Evolutionary conservation across 73 alveolate genomes (phyloP), one percentile per base, ranked within the genome.

Genomic region (Uronychia setigera): DNA sequence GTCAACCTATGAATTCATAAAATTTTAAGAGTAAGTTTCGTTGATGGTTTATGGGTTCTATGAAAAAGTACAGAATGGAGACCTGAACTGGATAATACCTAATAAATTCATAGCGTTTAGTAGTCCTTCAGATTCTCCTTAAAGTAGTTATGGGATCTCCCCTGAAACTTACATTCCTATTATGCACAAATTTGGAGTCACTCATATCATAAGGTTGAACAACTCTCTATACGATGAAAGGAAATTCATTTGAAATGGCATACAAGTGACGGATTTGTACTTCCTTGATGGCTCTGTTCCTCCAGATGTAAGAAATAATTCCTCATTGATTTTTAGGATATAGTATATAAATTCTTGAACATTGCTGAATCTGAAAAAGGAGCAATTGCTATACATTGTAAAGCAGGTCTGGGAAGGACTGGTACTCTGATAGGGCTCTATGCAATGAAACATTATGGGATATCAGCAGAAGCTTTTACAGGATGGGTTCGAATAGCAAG

Each of bases 61-160:
- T 85, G 99, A 93, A 77, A 96, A 95, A 80, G 99, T 96, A 28
- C 98, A 95, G 74, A 95, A 96, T 85, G 98, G 99, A 26, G 99
- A 97, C 88, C 78, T 96, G 77, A 97, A 97, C 87, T 97, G 99
- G 98, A 92, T 94, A 58, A 87, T 89, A 5, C 98, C 98, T 0
- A 79, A 76, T 25, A 91, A 94, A 80, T 91, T 94, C 76, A 67
- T 88, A 9, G 98, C 98, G 29, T 94, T 94, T 80, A 82, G 87
- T 46, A 91, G 96, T 0, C 98, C 98, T 26, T 78, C 90, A n/a
- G 84, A 89, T 74, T 74, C 87, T n/a, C 31, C 60, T 31, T 1
- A 82, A 74, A 87, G 84, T 74, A 97, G 89, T 79, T 91, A 87
- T 28, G 88, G 87, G 58, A 85, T 81, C 80, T 74, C 88, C 9